Percentiles rank a stretch among this genome's conserved stretches.
Evolutionary conservation across 164 flowering plant species (phyloP).

Genomic region (Nymphaea colorata): DNA sequence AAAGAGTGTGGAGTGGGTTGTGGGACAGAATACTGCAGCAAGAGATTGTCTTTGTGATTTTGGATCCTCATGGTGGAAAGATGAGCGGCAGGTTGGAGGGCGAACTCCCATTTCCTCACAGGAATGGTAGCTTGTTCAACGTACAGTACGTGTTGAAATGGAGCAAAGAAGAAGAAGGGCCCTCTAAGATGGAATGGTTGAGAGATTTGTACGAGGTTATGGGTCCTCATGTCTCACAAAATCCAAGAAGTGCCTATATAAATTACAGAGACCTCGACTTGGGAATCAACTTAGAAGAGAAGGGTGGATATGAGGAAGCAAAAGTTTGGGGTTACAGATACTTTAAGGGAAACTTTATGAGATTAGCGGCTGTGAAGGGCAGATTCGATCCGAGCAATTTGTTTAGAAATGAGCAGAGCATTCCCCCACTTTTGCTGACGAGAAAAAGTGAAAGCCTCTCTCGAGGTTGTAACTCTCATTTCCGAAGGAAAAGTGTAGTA

Average conservation of each 20-base stretch:
- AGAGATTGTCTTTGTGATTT: slow-evolving; percentile 17
- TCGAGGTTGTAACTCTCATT: too few species aligned
- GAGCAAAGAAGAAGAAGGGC: slow-evolving; percentile 5
- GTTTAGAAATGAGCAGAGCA: slow-evolving; percentile 12
- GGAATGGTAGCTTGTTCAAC: slow-evolving; percentile 16
- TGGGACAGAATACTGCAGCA: slow-evolving; percentile 8
- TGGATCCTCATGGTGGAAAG: slow-evolving; percentile 25
- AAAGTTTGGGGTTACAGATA: slow-evolving; percentile 14
- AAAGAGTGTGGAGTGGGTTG: slow-evolving; percentile 1
- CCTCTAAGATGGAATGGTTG: slow-evolving; percentile 7
- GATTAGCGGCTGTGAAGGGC: slow-evolving; percentile 20
- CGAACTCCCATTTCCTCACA: slow-evolving; percentile 18
- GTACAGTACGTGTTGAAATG: slow-evolving; percentile 16
- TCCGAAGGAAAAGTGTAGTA: too few species aligned
- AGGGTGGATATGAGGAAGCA: slow-evolving; percentile 8
- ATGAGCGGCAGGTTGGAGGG: slow-evolving; percentile 10
- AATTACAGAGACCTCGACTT: slow-evolving; percentile 19
- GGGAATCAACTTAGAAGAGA: slow-evolving; percentile 8
- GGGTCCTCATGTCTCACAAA: slow-evolving; percentile 13
- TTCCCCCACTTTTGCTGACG: slow-evolving; percentile 1
- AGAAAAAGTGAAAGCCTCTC: too few species aligned
- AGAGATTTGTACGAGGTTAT: slow-evolving; percentile 13
- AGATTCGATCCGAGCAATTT: slow-evolving; percentile 16
- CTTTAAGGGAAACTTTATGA: slow-evolving; percentile 16
- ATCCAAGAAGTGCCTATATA: slow-evolving; percentile 13